Evolutionary conservation across 129 eudicot genomes (phyloP).

Genomic region (Saussurea involucrata): DNA sequence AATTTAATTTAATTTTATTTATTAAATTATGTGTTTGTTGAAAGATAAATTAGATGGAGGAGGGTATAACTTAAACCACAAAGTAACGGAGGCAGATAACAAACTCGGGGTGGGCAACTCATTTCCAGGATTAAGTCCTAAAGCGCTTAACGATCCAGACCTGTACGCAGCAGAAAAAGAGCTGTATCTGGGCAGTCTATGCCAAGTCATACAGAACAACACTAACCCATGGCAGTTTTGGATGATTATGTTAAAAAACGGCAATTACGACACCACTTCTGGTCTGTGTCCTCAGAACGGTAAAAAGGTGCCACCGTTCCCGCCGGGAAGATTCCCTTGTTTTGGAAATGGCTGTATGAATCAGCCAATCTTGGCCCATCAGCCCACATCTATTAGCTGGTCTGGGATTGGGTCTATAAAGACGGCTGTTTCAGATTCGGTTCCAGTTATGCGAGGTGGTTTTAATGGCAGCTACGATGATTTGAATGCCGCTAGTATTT

Average conservation of each 20-base stretch:
- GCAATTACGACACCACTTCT: constrained; percentile 66
- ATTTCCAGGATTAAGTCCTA: constrained; percentile 46
- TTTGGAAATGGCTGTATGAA: constrained; percentile 74
- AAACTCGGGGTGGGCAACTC: constrained; percentile 61
- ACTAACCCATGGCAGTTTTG: constrained; percentile 71
- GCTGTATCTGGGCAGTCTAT: constrained; percentile 56
- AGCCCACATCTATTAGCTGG: constrained; percentile 29
- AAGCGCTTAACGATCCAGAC: constrained; percentile 51
- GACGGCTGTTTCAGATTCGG: constrained; percentile 1
- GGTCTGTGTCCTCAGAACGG: constrained; percentile 69
- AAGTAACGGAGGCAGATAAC: constrained; percentile 59
- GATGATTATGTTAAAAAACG: constrained; percentile 79
- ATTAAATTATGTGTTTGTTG: neutral
- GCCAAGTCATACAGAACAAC: constrained; percentile 39
- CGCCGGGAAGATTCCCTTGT: constrained; percentile 64
- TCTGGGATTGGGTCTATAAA: neutral
- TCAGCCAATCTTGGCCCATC: constrained; percentile 56
- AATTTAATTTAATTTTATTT: neutral
- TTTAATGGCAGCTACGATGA: constrained; percentile 59
- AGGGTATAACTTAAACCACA: constrained; percentile 40
- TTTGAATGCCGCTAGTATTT: neutral
- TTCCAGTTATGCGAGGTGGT: constrained; percentile 46
- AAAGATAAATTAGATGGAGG: constrained; percentile 6
- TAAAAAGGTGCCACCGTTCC: constrained; percentile 46
- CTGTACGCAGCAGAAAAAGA: constrained; percentile 70